These are phyloP conservation scores for Tulasnella sp. DNA, from an alignment of 768 basidiomycete genomes.

Conservation along the genomic window DNA sequence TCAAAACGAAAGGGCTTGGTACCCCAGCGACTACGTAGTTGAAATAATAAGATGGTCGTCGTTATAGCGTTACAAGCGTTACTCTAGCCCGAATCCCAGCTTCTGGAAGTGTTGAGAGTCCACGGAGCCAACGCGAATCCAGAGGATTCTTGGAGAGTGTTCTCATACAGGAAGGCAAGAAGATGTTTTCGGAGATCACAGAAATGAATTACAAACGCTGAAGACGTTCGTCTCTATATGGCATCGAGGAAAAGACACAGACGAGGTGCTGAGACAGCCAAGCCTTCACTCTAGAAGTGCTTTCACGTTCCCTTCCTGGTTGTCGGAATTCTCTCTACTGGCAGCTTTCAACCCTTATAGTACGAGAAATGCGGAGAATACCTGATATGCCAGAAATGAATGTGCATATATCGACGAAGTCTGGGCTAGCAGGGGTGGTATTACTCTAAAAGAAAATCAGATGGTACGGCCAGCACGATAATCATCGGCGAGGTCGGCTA, in stretches of 20 bases:
- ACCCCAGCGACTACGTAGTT: slow-evolving; percentile 69
- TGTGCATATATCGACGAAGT: slow-evolving; percentile 85
- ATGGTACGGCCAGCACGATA: slow-evolving; percentile 32
- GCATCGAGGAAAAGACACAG: slow-evolving; percentile 73
- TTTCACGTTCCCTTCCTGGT: slow-evolving; percentile 47
- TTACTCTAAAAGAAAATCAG: slow-evolving; percentile 57
- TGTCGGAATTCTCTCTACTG: slow-evolving; percentile 74
- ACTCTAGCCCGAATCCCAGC: slow-evolving; percentile 40
- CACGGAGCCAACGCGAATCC: slow-evolving; percentile 57
- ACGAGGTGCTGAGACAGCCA: slow-evolving; percentile 49
- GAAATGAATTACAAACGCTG: slow-evolving; percentile 52
- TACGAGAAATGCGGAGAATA: slow-evolving; percentile 67
- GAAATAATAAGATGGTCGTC: slow-evolving; percentile 52
- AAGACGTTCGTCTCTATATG: slow-evolving; percentile 57
- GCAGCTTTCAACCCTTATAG: slow-evolving; percentile 60
- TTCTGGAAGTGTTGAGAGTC: slow-evolving; percentile 60
- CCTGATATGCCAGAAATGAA: slow-evolving; percentile 52
- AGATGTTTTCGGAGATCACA: slow-evolving; percentile 53
- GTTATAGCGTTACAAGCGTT: not conserved
- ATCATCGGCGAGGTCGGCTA: not conserved
- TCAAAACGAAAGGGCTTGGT: slow-evolving; percentile 30
- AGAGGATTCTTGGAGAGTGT: slow-evolving; percentile 65
- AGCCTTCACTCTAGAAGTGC: not conserved
- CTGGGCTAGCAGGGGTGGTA: slow-evolving; percentile 51
- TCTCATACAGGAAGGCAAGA: slow-evolving; percentile 64